A percentile compares a stretch with the other conserved stretches of the same genome.
These are phyloP conservation scores for Pythium guiyangense DNA, from an alignment of 352 stramenopile genomes.

Conservation along the genomic window DNA sequence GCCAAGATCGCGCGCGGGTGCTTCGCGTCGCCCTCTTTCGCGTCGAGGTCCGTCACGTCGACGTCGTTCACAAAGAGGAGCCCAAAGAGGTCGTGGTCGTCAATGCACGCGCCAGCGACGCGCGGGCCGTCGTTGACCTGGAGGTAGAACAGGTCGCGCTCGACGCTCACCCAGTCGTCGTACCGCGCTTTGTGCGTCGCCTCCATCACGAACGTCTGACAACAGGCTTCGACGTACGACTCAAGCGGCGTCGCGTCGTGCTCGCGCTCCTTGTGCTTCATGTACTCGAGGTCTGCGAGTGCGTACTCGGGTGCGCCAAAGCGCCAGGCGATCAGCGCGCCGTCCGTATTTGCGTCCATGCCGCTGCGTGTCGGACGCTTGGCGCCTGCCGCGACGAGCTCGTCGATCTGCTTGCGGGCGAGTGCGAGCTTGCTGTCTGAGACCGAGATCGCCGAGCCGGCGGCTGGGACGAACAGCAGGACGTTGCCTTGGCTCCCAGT, in stretches of 20 bases:
- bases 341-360: slow-evolving; percentile 16
- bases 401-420: slow-evolving; percentile 54
- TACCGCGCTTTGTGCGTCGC: slow-evolving; percentile 63
- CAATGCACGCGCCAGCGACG: slow-evolving; percentile 32
- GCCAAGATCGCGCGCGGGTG: slow-evolving; percentile 46
- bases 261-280: too few relatives aligned
- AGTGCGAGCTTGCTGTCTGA: slow-evolving; percentile 55
- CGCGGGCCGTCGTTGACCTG: slow-evolving; percentile 68
- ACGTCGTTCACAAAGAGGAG: slow-evolving; percentile 50
- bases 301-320: slow-evolving; percentile 68
- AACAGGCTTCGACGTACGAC: slow-evolving; percentile 68
- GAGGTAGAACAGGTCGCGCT: slow-evolving; percentile 53
- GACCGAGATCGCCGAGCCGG: slow-evolving; percentile 59
- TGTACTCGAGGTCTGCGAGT: slow-evolving; percentile 65
- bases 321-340: slow-evolving; percentile 37
- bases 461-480: slow-evolving; percentile 63
- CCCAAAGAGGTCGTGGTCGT: slow-evolving; percentile 66
- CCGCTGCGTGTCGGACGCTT: slow-evolving; percentile 46
- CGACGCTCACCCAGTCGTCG: slow-evolving; percentile 56
- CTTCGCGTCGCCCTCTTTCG: slow-evolving; percentile 33
- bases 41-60: slow-evolving; percentile 24
- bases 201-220: slow-evolving; percentile 80
- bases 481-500: slow-evolving; percentile 46
- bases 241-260: slow-evolving; percentile 49
- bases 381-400: slow-evolving; percentile 41